These are phyloP conservation scores for Chrysanthemum makinoi DNA, from an alignment of 129 eudicot species.

Conservation along the genomic window DNA sequence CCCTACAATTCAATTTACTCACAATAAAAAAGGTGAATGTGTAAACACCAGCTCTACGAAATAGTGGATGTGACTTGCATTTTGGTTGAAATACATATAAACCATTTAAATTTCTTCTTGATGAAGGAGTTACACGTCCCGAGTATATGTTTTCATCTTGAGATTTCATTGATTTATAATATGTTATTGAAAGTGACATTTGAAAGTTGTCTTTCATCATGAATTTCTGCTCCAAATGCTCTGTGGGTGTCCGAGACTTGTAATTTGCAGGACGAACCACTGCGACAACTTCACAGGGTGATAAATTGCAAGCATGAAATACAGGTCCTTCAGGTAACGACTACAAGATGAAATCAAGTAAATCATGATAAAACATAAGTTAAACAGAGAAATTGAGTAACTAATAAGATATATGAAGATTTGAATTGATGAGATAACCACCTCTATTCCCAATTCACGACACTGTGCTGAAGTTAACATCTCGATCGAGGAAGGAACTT, in stretches of 20 bases:
- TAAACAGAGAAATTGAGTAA: background rate
- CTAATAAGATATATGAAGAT: constrained; percentile 4
- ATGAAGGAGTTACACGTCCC: constrained; percentile 31
- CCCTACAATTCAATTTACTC: constrained; percentile 28
- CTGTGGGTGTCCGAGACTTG: constrained; percentile 22
- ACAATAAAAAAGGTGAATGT: constrained; percentile 54
- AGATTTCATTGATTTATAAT: constrained; percentile 1
- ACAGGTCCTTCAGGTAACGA: constrained; percentile 35
- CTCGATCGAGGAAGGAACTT: constrained; percentile 56
- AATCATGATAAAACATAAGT: background rate
- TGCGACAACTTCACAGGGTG: constrained; percentile 56
- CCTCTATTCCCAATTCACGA: constrained; percentile 52
- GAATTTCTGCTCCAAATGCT: constrained; percentile 53
- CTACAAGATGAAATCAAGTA: constrained; percentile 31
- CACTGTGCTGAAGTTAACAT: constrained; percentile 42
- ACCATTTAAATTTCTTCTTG: constrained; percentile 50
- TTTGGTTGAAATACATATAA: constrained; percentile 50
- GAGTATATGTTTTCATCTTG: constrained; percentile 26
- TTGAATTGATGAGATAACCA: constrained; percentile 47
- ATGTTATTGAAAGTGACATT: constrained; percentile 46
- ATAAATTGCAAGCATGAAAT: constrained; percentile 44
- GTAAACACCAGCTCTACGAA: constrained; percentile 58
- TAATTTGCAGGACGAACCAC: constrained; percentile 72
- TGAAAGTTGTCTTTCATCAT: constrained; percentile 47
- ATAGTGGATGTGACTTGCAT: constrained; percentile 36